phyloP scores from a whole-genome alignment of 345 rosid species.

The Populus tremula region DNA sequence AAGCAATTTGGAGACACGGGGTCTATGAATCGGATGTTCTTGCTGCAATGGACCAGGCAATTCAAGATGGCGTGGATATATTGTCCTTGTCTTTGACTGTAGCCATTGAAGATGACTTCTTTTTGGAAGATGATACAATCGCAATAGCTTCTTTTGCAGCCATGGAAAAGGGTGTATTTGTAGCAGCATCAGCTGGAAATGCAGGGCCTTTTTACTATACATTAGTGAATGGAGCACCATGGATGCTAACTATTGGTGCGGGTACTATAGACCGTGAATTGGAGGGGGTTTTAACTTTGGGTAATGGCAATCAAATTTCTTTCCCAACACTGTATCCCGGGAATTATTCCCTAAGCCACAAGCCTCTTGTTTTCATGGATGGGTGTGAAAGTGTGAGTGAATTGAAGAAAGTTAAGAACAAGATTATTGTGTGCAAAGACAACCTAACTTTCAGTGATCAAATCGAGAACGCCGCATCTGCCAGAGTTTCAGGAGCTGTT shows the following conservation, averaged over 20 bases:
- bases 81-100: slow-evolving; percentile 39
- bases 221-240: slow-evolving; percentile 42
- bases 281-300: slow-evolving; percentile 32
- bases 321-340: slow-evolving; percentile 38
- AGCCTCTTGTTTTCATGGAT: slow-evolving; percentile 32
- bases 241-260: slow-evolving; percentile 41
- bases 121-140: slow-evolving; percentile 31
- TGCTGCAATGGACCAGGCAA: slow-evolving; percentile 53
- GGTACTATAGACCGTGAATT: slow-evolving; percentile 39
- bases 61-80: slow-evolving; percentile 44
- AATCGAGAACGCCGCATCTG: slow-evolving; percentile 25
- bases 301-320: slow-evolving; percentile 20
- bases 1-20: slow-evolving; percentile 35
- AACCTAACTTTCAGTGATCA: slow-evolving; percentile 18
- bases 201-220: slow-evolving; percentile 31
- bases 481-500: slow-evolving; percentile 36
- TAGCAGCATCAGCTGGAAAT: slow-evolving; percentile 50
- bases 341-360: slow-evolving; percentile 14
- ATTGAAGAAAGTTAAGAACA: slow-evolving; percentile 25
- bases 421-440: slow-evolving; percentile 36
- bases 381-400: slow-evolving; percentile 25
- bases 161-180: slow-evolving; percentile 32
- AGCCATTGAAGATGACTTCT: not conserved
- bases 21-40: slow-evolving; percentile 38
- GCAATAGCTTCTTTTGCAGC: slow-evolving; percentile 49